These are phyloP conservation scores for Musa schizocarpa DNA, from an alignment of 176 grass and related monocot species.

Conservation along the genomic window DNA sequence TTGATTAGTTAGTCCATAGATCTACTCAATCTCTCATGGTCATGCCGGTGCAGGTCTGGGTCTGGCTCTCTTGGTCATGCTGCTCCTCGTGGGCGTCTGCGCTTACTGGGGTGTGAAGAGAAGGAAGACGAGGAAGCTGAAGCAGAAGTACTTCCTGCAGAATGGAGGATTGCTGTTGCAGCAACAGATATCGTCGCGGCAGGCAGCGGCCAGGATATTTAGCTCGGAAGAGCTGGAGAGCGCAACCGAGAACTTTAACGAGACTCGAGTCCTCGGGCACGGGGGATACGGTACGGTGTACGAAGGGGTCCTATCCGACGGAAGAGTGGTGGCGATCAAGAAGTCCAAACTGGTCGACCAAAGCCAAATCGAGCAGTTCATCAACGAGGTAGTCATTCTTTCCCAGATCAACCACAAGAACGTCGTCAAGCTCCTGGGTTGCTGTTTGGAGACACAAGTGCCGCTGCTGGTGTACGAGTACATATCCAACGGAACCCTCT, in stretches of 20 bases:
- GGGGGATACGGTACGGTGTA: slow-evolving; percentile 44
- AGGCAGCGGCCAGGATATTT: slow-evolving; percentile 31
- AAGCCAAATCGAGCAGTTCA: slow-evolving; percentile 42
- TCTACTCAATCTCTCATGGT: no score
- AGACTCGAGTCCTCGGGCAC: slow-evolving; percentile 28
- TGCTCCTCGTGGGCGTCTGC: not conserved
- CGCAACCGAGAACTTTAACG: slow-evolving; percentile 30
- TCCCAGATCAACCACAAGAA: slow-evolving; percentile 35
- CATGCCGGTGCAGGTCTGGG: slow-evolving; percentile 14
- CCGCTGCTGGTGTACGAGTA: slow-evolving; percentile 51
- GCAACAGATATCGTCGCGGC: slow-evolving; percentile 26
- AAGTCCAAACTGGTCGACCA: slow-evolving; percentile 48
- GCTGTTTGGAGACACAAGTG: slow-evolving; percentile 38
- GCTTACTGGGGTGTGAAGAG: slow-evolving; percentile 24
- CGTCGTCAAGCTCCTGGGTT: slow-evolving; percentile 50
- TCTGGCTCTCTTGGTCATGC: slow-evolving; percentile 17
- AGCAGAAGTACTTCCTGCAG: slow-evolving; percentile 30
- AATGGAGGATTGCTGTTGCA: slow-evolving; percentile 51
- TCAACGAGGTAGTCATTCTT: slow-evolving; percentile 45
- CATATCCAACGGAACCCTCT: slow-evolving; percentile 52
- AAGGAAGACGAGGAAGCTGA: slow-evolving; percentile 13
- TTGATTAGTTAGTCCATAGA: no score
- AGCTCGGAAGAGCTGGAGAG: slow-evolving; percentile 32
- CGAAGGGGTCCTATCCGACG: slow-evolving; percentile 28
- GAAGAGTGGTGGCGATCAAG: slow-evolving; percentile 32